A percentile compares a stretch with the other conserved stretches of the same genome.
Evolutionary conservation across 2,329 filamentous ascomycete genomes (phyloP).

Genomic region (Xylariaceae sp.): DNA sequence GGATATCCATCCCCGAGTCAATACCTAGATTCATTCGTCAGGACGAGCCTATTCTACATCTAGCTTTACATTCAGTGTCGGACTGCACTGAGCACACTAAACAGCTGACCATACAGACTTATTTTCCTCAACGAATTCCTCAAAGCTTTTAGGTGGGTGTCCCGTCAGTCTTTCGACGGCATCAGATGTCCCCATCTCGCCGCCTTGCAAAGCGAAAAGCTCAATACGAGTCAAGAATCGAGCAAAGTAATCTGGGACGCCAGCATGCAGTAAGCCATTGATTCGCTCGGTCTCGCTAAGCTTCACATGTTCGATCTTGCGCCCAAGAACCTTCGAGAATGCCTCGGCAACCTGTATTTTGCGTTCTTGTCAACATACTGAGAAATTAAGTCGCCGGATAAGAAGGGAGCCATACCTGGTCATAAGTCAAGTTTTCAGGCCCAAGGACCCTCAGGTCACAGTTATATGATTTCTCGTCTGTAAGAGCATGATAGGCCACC

Average conservation of each 20-base stretch:
- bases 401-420: constrained; percentile 12
- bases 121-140: constrained; percentile 15
- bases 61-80: neutral
- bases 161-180: constrained; percentile 18
- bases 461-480: constrained; percentile 18
- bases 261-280: constrained; percentile 12
- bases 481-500: constrained; percentile 19
- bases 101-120: constrained; percentile 10
- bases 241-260: constrained; percentile 17
- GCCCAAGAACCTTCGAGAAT: constrained; percentile 18
- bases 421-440: constrained; percentile 18
- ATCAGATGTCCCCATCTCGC: constrained; percentile 14
- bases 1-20: too few species aligned
- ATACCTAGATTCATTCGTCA: too few species aligned
- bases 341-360: constrained; percentile 18
- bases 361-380: constrained; percentile 1
- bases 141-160: constrained; percentile 16
- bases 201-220: constrained; percentile 12
- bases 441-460: constrained; percentile 17
- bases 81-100: neutral
- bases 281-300: constrained; percentile 15
- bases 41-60: neutral
- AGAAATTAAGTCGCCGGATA: neutral
- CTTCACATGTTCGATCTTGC: constrained; percentile 22
- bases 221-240: constrained; percentile 17